These are phyloP conservation scores for Aspergillus aculeatus DNA, from an alignment of 2,329 filamentous ascomycete genomes.

Conservation along the genomic window DNA sequence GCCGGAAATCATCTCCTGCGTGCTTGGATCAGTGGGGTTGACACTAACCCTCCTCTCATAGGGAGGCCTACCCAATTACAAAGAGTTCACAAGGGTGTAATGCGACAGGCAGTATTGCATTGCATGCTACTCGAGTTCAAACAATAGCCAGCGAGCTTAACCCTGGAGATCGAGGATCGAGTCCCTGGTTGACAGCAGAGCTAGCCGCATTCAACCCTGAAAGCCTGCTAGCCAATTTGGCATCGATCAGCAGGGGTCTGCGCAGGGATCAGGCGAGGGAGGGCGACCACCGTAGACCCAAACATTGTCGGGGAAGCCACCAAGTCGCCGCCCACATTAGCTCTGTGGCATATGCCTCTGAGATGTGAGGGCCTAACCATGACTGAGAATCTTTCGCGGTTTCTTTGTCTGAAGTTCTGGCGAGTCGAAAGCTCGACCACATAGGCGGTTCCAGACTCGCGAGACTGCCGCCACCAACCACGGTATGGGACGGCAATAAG, in stretches of 20 bases:
- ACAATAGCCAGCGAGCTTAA: not conserved
- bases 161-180: not conserved
- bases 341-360: not conserved
- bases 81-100: not conserved
- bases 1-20: not conserved
- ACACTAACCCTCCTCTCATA: not conserved
- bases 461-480: not conserved
- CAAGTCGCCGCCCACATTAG: not conserved
- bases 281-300: not conserved
- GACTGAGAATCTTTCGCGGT: not conserved
- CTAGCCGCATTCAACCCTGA: not conserved
- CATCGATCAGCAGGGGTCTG: not conserved
- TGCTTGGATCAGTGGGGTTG: no score
- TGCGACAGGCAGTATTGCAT: no score
- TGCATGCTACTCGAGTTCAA: not conserved
- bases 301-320: not conserved
- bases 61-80: not conserved
- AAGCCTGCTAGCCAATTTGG: not conserved
- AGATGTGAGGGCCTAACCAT: not conserved
- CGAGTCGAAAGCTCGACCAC: not conserved
- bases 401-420: not conserved
- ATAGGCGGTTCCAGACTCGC: slow-evolving; percentile 2
- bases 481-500: not conserved
- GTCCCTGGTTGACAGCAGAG: not conserved
- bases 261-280: not conserved